Percentiles rank a stretch among this genome's conserved stretches.
phyloP scores from a whole-genome alignment of 2,329 filamentous ascomycete genomes.

The Penicillium hordei region DNA sequence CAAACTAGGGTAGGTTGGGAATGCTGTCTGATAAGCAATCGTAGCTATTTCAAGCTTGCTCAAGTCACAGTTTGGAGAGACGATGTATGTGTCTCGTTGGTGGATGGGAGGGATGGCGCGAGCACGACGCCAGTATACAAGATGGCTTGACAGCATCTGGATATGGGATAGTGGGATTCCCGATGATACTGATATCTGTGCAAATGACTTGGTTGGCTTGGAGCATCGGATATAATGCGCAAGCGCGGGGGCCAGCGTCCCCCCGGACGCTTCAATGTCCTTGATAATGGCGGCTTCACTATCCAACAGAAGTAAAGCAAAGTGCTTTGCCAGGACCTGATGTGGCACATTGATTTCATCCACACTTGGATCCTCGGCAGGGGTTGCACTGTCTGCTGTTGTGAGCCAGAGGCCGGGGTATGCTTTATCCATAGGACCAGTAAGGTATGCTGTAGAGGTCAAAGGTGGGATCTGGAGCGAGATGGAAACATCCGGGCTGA shows the following conservation, averaged over 20 bases:
- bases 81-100: conserved; percentile 83
- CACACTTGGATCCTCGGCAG: conserved; percentile 61
- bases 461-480: conserved; percentile 63
- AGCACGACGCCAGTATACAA: conserved; percentile 93
- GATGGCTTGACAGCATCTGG: conserved; percentile 83
- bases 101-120: conserved; percentile 89
- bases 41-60: conserved; percentile 67
- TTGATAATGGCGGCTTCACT: conserved; percentile 78
- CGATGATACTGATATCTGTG: conserved; percentile 61
- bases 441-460: conserved; percentile 70
- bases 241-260: conserved; percentile 73
- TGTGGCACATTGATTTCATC: conserved; percentile 61
- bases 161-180: conserved; percentile 77
- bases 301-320: conserved; percentile 79
- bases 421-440: conserved; percentile 65
- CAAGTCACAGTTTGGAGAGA: conserved; percentile 85
- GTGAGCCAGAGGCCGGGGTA: conserved; percentile 81
- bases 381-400: conserved; percentile 75
- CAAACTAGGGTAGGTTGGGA: conserved; percentile 78
- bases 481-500: conserved; percentile 63
- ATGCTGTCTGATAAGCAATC: conserved; percentile 70
- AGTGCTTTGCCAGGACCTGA: conserved; percentile 71
- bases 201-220: conserved; percentile 66
- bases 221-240: conserved; percentile 67
- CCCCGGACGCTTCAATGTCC: conserved; percentile 66